A percentile compares a stretch with the other conserved stretches of the same genome.
Conservation (phyloP, 2,329 filamentous ascomycete species). For the Coniella lustricola region DNA sequence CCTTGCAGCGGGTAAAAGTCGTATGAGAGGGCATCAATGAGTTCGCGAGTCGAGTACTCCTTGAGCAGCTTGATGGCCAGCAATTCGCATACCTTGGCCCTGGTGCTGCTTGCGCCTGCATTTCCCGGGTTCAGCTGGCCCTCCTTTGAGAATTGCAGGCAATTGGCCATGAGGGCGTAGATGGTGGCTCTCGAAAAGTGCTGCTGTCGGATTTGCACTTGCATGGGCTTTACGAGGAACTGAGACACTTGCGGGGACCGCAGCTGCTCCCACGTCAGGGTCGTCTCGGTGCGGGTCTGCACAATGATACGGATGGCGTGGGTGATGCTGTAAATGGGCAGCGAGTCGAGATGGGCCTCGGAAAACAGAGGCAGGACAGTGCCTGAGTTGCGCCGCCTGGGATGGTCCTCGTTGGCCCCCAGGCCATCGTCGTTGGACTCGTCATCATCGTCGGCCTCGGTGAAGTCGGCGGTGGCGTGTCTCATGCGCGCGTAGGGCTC, state of each 20-base stretch:
- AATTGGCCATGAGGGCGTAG: constrained; percentile 89
- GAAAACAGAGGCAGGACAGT: constrained; percentile 70
- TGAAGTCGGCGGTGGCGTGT: constrained; percentile 59
- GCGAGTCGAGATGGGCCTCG: constrained; percentile 68
- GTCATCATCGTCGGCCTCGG: constrained; percentile 52
- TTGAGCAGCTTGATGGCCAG: constrained; percentile 83
- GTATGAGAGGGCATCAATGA: constrained; percentile 91
- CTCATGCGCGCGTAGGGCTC: constrained; percentile 31
- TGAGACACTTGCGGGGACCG: constrained; percentile 94
- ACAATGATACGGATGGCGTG: constrained; percentile 84
- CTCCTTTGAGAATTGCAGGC: constrained; percentile 87
- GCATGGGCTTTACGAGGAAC: constrained; percentile 92
- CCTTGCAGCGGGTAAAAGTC: constrained; percentile 92
- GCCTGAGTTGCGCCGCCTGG: constrained; percentile 22
- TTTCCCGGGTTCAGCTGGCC: constrained; percentile 75
- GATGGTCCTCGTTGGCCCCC: constrained; percentile 21
- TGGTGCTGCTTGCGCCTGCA: constrained; percentile 73
- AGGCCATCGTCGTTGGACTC: constrained; percentile 36
- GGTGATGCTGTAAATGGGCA: constrained; percentile 85
- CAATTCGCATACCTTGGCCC: constrained; percentile 84
- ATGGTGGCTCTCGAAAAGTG: constrained; percentile 83
- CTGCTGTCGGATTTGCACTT: constrained; percentile 74
- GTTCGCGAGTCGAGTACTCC: constrained; percentile 80
- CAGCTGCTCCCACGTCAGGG: constrained; percentile 88
- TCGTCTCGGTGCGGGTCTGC: constrained; percentile 80